phyloP scores from a whole-genome alignment of 2,329 filamentous ascomycete species.

The Colletotrichum sp. region DNA sequence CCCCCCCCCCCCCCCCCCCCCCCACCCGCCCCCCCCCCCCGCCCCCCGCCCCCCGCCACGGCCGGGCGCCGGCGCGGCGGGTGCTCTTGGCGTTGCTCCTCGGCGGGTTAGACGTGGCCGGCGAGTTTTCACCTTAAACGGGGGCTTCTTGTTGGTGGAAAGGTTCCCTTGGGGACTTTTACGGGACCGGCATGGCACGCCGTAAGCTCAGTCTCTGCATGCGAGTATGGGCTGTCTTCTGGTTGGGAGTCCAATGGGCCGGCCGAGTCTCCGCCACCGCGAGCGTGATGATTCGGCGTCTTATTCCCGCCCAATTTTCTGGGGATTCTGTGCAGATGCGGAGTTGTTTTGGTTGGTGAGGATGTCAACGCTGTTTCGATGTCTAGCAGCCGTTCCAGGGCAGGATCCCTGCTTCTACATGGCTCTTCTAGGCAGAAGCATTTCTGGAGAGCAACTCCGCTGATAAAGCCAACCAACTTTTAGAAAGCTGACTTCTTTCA shows the following conservation, averaged over 20 bases:
- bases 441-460: background rate
- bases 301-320: background rate
- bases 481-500: background rate
- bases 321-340: background rate
- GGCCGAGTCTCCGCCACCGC: background rate
- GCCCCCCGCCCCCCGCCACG: too few relatives aligned
- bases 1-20: too few relatives aligned
- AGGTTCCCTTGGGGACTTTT: fast-evolving
- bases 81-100: background rate
- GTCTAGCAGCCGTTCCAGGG: background rate
- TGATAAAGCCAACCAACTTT: background rate
- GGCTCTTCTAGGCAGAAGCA: background rate
- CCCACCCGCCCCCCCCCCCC: too few relatives aligned
- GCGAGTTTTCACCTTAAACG: background rate
- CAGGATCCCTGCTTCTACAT: background rate
- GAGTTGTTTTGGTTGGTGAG: background rate
- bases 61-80: too few relatives aligned
- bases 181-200: background rate
- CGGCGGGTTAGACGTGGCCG: background rate
- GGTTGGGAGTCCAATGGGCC: background rate
- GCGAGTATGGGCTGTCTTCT: background rate
- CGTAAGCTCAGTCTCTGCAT: background rate
- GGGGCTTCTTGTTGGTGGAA: background rate
- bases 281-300: background rate
- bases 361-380: background rate